phyloP scores from a whole-genome alignment of 306 rosid genomes.

The Fragaria vesca region DNA sequence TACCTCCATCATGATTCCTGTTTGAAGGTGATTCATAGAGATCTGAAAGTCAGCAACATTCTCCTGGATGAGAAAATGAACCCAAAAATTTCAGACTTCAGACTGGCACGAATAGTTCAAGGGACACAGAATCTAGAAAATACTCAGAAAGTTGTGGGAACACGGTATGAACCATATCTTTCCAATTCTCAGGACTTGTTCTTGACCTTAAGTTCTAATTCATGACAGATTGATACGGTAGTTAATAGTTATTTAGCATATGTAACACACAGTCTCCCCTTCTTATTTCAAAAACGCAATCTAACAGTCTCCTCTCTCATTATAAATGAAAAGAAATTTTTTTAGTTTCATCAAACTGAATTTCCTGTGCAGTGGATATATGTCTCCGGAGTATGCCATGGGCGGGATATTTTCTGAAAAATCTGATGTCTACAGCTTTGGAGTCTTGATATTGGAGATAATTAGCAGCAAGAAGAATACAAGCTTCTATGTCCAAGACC shows the following conservation, averaged over 20 bases:
- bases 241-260: too few relatives aligned
- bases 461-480: slow-evolving; percentile 30
- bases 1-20: slow-evolving; percentile 30
- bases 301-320: too few relatives aligned
- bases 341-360: too few relatives aligned
- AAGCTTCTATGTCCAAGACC: neutral
- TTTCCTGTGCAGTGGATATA: slow-evolving; percentile 26
- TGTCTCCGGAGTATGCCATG: slow-evolving; percentile 31
- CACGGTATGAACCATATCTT: neutral
- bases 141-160: slow-evolving; percentile 32
- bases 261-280: too few relatives aligned
- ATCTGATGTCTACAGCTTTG: slow-evolving; percentile 34
- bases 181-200: neutral
- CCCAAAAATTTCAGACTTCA: slow-evolving; percentile 32
- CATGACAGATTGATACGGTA: too few relatives aligned
- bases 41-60: slow-evolving; percentile 14
- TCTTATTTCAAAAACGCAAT: too few relatives aligned
- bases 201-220: neutral
- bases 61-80: slow-evolving; percentile 24
- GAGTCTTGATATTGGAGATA: slow-evolving; percentile 34
- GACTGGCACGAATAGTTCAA: slow-evolving; percentile 25
- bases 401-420: slow-evolving; percentile 21
- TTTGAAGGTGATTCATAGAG: slow-evolving; percentile 15
- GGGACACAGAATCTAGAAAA: slow-evolving; percentile 17
- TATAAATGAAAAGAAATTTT: too few relatives aligned